Evolutionary conservation across 345 rosid species (phyloP).

Genomic region (Syzygium oleosum): DNA sequence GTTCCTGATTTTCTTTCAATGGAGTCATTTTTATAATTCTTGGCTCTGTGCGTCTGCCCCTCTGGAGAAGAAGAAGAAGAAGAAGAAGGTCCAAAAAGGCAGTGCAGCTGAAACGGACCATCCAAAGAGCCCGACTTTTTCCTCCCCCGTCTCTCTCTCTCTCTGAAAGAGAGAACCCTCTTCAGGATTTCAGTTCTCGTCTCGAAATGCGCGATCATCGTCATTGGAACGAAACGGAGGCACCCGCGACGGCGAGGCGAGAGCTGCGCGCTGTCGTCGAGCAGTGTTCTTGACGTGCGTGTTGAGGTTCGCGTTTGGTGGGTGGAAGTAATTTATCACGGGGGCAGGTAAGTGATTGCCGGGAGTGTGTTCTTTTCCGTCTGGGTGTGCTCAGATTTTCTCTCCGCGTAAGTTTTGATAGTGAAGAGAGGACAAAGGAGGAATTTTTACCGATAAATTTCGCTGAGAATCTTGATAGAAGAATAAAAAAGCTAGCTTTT

Average conservation of each 20-base stretch:
- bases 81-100: conserved; percentile 16
- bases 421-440: not conserved
- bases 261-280: not conserved
- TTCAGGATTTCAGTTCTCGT: not conserved
- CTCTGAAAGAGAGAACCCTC: not conserved
- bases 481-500: not conserved
- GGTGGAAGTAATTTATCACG: not conserved
- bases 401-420: not conserved
- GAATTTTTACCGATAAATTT: not conserved
- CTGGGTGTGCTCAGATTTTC: not conserved
- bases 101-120: conserved; percentile 30
- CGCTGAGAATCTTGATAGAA: not conserved
- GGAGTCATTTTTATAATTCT: not conserved
- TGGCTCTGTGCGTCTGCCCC: not conserved
- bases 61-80: not conserved
- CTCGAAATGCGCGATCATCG: conserved; percentile 3
- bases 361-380: not conserved
- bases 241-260: not conserved
- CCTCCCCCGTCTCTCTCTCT: not conserved
- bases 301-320: not conserved
- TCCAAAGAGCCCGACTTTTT: conserved; percentile 8
- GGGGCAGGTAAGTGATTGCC: not conserved
- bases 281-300: not conserved
- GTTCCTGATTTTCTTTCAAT: not conserved
- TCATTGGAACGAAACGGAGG: not conserved